These are phyloP conservation scores for Ceratopteris richardii DNA, from an alignment of 75 land plant species.

Conservation along the genomic window DNA sequence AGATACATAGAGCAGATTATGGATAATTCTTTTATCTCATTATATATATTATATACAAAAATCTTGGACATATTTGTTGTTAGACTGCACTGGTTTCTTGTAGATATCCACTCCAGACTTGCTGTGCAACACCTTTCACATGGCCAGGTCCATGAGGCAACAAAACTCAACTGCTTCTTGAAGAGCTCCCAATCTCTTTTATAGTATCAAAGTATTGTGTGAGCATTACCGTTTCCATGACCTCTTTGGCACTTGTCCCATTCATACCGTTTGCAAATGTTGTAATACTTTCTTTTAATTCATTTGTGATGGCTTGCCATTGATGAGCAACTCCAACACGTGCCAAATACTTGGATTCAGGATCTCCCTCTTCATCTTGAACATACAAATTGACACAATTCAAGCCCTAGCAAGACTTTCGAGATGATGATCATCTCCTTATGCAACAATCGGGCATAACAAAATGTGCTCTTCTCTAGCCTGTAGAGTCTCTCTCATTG, in stretches of 20 bases:
- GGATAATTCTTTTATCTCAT: no score
- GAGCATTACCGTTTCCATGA: conserved; percentile 90
- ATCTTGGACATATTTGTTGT: no score
- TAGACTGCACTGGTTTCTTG: conserved; percentile 45
- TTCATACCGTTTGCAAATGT: conserved; percentile 68
- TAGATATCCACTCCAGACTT: conserved; percentile 72
- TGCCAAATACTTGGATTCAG: conserved; percentile 78
- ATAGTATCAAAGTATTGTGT: conserved; percentile 96
- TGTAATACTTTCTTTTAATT: conserved; percentile 78
- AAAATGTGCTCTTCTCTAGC: no score
- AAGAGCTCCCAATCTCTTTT: conserved; percentile 74
- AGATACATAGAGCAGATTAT: no score
- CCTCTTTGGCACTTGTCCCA: conserved; percentile 77
- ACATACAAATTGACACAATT: no score
- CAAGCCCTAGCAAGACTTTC: no score
- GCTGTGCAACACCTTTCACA: conserved; percentile 61
- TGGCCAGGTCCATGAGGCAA: conserved; percentile 92
- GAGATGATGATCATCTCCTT: no score
- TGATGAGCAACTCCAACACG: conserved; percentile 85
- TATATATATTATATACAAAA: no score
- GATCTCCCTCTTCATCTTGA: conserved; percentile 83
- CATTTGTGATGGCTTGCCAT: conserved; percentile 89
- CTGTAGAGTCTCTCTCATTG: no score
- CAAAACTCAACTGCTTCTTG: conserved; percentile 73
- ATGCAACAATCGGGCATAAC: no score